Evolutionary conservation across 2,329 filamentous ascomycete species (phyloP).

Genomic region (Pyricularia grisea): DNA sequence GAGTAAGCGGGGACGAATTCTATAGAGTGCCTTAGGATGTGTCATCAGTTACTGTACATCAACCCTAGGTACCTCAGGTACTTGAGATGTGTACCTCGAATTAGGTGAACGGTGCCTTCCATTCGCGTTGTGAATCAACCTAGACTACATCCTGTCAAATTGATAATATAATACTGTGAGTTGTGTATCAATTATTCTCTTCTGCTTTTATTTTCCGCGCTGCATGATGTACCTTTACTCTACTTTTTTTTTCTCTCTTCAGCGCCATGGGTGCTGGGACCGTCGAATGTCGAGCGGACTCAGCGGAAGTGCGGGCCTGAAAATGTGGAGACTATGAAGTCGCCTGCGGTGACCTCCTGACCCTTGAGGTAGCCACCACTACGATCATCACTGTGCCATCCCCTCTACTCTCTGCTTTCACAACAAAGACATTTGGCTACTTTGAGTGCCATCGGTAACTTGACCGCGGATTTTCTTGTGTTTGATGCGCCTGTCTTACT

Average conservation of each 20-base stretch:
- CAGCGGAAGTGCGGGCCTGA: not conserved
- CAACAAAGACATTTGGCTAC: not conserved
- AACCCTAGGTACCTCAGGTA: not conserved
- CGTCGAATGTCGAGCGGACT: not conserved
- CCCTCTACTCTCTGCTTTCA: not conserved
- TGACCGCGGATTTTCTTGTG: not conserved
- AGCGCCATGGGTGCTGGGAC: not conserved
- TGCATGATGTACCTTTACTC: not conserved
- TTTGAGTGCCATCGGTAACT: not conserved
- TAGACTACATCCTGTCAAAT: not conserved
- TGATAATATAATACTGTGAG: not conserved
- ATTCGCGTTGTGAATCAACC: not conserved
- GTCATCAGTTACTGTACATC: not conserved
- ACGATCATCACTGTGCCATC: not conserved
- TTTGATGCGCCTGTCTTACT: not conserved
- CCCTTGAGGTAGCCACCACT: not conserved
- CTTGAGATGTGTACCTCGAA: too few relatives aligned
- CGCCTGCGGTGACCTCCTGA: not conserved
- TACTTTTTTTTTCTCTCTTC: not conserved
- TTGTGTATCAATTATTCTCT: not conserved
- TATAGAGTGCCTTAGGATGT: not conserved
- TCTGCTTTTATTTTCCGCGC: not conserved
- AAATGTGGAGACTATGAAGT: not conserved
- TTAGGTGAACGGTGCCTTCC: too few relatives aligned
- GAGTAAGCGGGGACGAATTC: not conserved